phyloP scores from a whole-genome alignment of 2,329 filamentous ascomycete genomes.

The Penicillium olsonii region DNA sequence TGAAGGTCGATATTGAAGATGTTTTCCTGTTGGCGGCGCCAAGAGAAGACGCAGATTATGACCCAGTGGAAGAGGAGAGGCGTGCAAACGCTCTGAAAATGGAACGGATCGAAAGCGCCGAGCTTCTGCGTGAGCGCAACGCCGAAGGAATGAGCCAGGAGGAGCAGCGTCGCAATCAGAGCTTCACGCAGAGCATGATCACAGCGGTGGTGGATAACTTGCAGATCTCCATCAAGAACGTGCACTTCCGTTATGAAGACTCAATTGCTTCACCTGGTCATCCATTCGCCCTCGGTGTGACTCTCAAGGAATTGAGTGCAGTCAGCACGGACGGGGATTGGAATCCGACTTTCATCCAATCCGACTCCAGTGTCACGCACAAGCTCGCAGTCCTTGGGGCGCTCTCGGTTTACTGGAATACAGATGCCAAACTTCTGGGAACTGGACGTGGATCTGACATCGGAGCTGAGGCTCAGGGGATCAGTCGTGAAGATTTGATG shows the following conservation, averaged over 20 bases:
- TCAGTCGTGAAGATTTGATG: constrained; percentile 74
- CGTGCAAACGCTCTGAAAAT: constrained; percentile 92
- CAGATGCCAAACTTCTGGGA: constrained; percentile 80
- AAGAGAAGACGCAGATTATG: constrained; percentile 90
- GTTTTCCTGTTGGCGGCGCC: constrained; percentile 93
- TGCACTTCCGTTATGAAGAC: constrained; percentile 97
- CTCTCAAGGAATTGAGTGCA: constrained; percentile 93
- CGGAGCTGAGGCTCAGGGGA: constrained; percentile 58
- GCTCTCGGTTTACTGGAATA: constrained; percentile 97
- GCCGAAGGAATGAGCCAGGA: constrained; percentile 92
- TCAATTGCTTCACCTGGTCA: constrained; percentile 93
- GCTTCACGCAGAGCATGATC: constrained; percentile 90
- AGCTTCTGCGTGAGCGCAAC: constrained; percentile 87
- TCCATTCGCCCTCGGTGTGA: constrained; percentile 89
- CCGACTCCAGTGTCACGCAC: constrained; percentile 78
- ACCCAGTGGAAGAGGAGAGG: constrained; percentile 87
- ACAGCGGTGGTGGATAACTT: constrained; percentile 98
- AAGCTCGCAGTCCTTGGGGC: constrained; percentile 91
- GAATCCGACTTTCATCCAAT: constrained; percentile 94
- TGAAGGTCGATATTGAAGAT: constrained; percentile 94
- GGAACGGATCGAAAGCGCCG: constrained; percentile 96
- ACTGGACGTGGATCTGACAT: constrained; percentile 72
- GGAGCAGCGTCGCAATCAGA: constrained; percentile 96
- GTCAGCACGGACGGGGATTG: constrained; percentile 94
- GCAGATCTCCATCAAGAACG: constrained; percentile 96